Base-by-base conservation (phyloP, 2,329 filamentous ascomycete species). In the Aureobasidium subglaciale region DNA sequence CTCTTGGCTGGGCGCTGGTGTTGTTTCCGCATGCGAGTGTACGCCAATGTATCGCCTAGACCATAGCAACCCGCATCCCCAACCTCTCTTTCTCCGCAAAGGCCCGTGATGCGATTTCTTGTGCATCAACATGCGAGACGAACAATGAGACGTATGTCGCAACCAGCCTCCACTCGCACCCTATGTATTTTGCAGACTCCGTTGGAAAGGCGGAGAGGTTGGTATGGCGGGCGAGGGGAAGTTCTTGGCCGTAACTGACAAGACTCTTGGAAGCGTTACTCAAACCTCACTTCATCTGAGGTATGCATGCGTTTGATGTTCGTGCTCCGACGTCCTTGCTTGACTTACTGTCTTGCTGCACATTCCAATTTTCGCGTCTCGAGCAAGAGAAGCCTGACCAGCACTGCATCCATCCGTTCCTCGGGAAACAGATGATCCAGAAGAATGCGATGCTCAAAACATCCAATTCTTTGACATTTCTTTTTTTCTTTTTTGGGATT, bases 181-280 rank as follows among this genome's bases (percentile, higher is more conserved):
- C 22, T 29, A n/a, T 43, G 30, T 35, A 22, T 34, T 18, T 22
- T 11, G 13, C 25, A 24, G 43, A 24, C 18, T 34, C 7, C 25
- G 43, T 34, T 48, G 29, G 20, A 18, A 18, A 35, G 34, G 30
- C 43, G 43, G 43, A 48, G 43, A 35, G 43, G 43, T 48, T 25
- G 46, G 30, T 49, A 27, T 49, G 45, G 45, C 30, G 13, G 30
- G 13, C 27, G 27, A 34, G 22, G 29, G 29, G 20, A 22, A 49
- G 11, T 20, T 37, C 46, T 50, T 50, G 46, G 46, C 46, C 38
- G 46, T 29, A 4, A 38, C 46, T 29, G 46, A 50, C 46, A 38
- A 50, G 46, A 50, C 15, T 50, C 34, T 38, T 50, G 34, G 46
- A 15, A 29, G 30, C n/a, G 29, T 35, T 6, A 7, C 29, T 48